Base-by-base conservation (phyloP, 768 basidiomycete genomes). In the Russula virescens region DNA sequence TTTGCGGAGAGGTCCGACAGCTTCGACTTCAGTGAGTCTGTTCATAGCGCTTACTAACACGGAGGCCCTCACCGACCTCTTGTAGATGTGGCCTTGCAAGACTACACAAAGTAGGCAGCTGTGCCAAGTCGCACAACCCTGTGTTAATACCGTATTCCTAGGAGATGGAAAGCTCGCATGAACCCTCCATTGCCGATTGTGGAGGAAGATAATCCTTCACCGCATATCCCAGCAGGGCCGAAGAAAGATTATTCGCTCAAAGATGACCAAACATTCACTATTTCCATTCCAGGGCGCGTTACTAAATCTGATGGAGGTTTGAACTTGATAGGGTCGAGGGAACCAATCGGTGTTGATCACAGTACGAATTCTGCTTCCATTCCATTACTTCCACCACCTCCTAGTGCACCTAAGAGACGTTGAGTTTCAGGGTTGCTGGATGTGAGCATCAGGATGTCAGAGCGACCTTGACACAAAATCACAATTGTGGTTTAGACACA, bases 221-320 rank as follows among this genome's bases (percentile, higher is more conserved):
- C 89, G 10, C 82, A 87, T 66, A 68, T 89, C 60, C 87, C 92
- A 14, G 64, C 80, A 10, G 91, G 88, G 11, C 91, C 92, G 2
- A 94, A 93, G 79, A 91, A 92, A 73, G 94, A 98, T 68, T 97
- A 94, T 74, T 89, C 89, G 43, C 75, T 98, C 68, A 97, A 96
- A 73, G 92, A 94, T 68, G 94, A 94, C 10, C 91, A 98, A 72
- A 97, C 94, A 0, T 95, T 98, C 73, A 87, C 88, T 5, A 96
- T 98, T 66, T 78, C 83, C 38, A 91, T 97, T 62, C 95, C 94
- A 8, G 93, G 94, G n/a, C 84, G 87, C 57, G 76, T 73, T 59
- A 81, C 46, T 26, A 62, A 80, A 71, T 63, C 74, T 19, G 69
- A 71, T 16, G 68, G 73, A 21, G 77, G 74, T 52, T 75, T 77